Conservation (phyloP, 2,329 filamentous ascomycete species). For the Penicillium frequentans region DNA sequence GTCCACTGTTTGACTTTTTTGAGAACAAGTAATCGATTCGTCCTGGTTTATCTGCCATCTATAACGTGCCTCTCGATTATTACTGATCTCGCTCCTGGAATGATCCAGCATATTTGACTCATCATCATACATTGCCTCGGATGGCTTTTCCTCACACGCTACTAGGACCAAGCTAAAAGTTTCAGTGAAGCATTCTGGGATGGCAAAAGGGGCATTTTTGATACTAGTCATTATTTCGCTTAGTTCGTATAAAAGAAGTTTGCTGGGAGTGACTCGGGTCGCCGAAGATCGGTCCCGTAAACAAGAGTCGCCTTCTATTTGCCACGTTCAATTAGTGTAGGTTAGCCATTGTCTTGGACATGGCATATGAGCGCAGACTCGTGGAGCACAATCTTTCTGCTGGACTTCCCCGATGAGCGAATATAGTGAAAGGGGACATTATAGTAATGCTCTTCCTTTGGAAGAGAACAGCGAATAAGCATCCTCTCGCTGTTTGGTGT, state of each 20-base stretch:
- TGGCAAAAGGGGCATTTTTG: not conserved
- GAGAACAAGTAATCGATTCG: not conserved
- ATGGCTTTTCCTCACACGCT: not conserved
- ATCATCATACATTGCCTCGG: not conserved
- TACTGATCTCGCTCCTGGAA: not conserved
- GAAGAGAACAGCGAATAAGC: not conserved
- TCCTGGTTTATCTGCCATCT: not conserved
- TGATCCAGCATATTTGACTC: too few relatives aligned
- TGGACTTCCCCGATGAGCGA: not conserved
- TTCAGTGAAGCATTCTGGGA: not conserved
- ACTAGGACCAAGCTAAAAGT: not conserved
- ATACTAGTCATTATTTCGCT: not conserved
- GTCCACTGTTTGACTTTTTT: not conserved
- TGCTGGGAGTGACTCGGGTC: not conserved
- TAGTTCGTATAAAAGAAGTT: not conserved
- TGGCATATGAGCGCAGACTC: not conserved
- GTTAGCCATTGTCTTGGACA: not conserved
- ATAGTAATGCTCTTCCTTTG: not conserved
- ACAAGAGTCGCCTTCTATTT: not conserved
- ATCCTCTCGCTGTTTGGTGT: not conserved
- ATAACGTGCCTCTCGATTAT: not conserved
- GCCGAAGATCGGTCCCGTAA: not conserved
- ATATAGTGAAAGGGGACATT: not conserved
- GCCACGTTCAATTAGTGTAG: not conserved
- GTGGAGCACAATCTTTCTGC: not conserved